Base-by-base conservation (phyloP, 495 filamentous ascomycete genomes). In the Penicillium mononematosum region DNA sequence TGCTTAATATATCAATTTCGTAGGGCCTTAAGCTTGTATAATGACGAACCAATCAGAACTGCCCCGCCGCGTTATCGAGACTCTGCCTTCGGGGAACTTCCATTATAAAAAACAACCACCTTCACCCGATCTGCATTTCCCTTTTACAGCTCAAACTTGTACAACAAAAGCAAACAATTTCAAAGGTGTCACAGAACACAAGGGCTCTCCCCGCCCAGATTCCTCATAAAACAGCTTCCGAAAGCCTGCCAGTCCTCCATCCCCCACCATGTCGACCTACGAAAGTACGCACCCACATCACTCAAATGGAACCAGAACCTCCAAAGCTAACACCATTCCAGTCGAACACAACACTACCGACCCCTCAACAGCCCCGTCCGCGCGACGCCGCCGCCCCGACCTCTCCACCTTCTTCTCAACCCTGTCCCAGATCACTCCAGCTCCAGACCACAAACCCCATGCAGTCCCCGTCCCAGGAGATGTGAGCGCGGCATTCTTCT, bases 371-470 rank as follows among this genome's bases (percentile, higher is more conserved):
- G 48, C 56, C 58, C 60, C 52, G 27, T 75, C 51, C 58, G 65
- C 55, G 38, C 76, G 60, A 62, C 76, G 63, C 55, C 86, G 85
- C 48, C 89, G 89, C 45, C 85, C 91, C 38, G 90, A 96, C 75
- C 88, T 96, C 73, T 87, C 88, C 45, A 89, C 87, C 70, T 97
- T 98, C 83, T 92, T 88, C 77, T 77, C 86, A 43, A 85, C 87
- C 47, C 85, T 95, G 49, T 76, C 79, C 63, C 82, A 87, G 62
- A 79, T 83, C 55, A 83, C 89, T 58, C 74, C 78, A 14, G 71
- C 75, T 58, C 63, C 71, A 38, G 65, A 69, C 54, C 69, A 78
- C 46, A 64, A 78, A 59, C 78, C 77, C 9, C 84, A 88, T 74
- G 83, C 87, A 2, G 75, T 83, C 3, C 86, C 91, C 2, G 86